Evolutionary conservation across 2,329 filamentous ascomycete genomes (phyloP).

Genomic region (Seiridium unicorne): DNA sequence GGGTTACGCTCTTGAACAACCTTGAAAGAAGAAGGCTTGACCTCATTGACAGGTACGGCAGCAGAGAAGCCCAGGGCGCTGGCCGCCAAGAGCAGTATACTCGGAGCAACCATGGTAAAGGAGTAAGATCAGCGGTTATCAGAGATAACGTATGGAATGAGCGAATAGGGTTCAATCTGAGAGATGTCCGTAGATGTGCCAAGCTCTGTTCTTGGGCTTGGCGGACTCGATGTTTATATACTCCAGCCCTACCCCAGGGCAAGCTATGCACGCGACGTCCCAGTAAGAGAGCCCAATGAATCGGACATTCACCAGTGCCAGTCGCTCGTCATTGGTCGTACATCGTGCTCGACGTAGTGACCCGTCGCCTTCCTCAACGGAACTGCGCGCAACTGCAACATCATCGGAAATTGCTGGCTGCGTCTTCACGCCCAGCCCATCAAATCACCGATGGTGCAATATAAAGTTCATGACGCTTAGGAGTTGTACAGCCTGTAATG

Average conservation of each 20-base stretch:
- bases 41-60: slow-evolving; percentile 17
- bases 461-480: too few species aligned
- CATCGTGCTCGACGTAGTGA: neutral
- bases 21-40: slow-evolving; percentile 21
- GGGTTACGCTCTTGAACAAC: slow-evolving; percentile 24
- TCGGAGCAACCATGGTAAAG: slow-evolving; percentile 17
- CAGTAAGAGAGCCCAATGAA: neutral
- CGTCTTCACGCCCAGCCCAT: too few species aligned
- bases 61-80: slow-evolving; percentile 21
- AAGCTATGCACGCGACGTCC: neutral
- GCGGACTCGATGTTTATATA: neutral
- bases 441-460: too few species aligned
- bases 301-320: neutral
- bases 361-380: neutral
- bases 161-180: neutral
- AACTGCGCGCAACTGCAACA: neutral
- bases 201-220: neutral
- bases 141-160: neutral
- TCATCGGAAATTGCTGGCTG: neutral
- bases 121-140: neutral
- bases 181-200: neutral
- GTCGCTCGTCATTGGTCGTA: neutral
- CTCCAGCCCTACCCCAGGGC: neutral
- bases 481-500: too few species aligned
- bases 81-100: slow-evolving; percentile 17